Conservation (phyloP, 208 protist genomes). For the Naegleria gruberi region DNA sequence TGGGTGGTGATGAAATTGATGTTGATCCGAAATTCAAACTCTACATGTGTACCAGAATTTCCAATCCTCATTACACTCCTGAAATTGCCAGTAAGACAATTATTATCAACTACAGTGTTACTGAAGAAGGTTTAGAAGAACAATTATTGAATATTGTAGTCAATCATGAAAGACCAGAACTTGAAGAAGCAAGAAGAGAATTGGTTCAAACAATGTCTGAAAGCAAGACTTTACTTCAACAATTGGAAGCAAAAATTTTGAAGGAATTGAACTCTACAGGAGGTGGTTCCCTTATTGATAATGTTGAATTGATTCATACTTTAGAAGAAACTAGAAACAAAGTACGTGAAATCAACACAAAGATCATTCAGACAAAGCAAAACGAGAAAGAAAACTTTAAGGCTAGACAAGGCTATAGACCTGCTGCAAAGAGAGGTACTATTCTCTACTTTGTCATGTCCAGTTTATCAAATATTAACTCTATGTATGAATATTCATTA, state of each 20-base stretch:
- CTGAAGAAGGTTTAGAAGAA: slow-evolving; percentile 90
- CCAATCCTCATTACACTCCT: slow-evolving; percentile 95
- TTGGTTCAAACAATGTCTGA: slow-evolving; percentile 93
- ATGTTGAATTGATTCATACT: slow-evolving; percentile 93
- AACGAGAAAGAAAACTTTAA: slow-evolving; percentile 89
- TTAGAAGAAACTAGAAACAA: slow-evolving; percentile 96
- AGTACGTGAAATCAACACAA: slow-evolving; percentile 86
- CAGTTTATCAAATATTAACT: slow-evolving; percentile 85
- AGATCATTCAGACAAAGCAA: slow-evolving; percentile 83
- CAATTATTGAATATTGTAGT: slow-evolving; percentile 98
- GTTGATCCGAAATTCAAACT: slow-evolving; percentile 95
- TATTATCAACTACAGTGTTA: slow-evolving; percentile 98
- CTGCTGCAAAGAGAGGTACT: slow-evolving; percentile 88
- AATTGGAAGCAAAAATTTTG: slow-evolving; percentile 96
- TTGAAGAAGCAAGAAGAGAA: slow-evolving; percentile 85
- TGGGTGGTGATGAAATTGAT: slow-evolving; percentile 92
- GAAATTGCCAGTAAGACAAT: slow-evolving; percentile 94
- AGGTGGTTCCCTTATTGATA: slow-evolving; percentile 96
- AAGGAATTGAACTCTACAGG: slow-evolving; percentile 80
- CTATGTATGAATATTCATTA: slow-evolving; percentile 99
- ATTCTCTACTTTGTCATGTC: slow-evolving; percentile 96
- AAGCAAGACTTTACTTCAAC: slow-evolving; percentile 87
- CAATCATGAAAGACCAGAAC: slow-evolving; percentile 85
- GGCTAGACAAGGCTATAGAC: slow-evolving; percentile 84
- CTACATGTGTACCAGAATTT: slow-evolving; percentile 94